Conservation (phyloP, 1,284 basidiomycete species). For the Ustilago sp. region DNA sequence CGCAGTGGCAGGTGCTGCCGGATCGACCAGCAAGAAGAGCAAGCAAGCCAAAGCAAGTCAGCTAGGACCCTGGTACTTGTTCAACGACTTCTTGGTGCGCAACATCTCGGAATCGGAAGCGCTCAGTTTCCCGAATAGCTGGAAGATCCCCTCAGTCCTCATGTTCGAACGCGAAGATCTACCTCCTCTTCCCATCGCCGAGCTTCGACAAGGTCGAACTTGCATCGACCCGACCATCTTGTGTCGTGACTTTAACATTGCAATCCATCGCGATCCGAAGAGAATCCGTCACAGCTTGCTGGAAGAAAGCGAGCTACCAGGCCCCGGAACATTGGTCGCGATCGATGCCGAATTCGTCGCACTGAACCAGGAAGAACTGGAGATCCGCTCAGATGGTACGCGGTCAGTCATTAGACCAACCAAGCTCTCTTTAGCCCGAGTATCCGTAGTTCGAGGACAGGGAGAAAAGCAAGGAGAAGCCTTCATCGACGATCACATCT, state of each 20-base stretch:
- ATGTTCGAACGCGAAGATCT: constrained; percentile 85
- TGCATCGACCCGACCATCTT: constrained; percentile 74
- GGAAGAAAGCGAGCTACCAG: constrained; percentile 81
- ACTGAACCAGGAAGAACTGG: constrained; percentile 94
- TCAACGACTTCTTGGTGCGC: constrained; percentile 95
- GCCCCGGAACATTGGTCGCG: constrained; percentile 83
- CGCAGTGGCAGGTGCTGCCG: not conserved
- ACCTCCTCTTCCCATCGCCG: constrained; percentile 24
- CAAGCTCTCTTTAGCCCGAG: constrained; percentile 89
- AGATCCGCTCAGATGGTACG: constrained; percentile 92
- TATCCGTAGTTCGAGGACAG: constrained; percentile 90
- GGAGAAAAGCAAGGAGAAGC: constrained; percentile 83
- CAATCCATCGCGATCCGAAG: constrained; percentile 77
- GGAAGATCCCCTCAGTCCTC: constrained; percentile 94
- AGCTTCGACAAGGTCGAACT: constrained; percentile 42
- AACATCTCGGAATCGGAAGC: constrained; percentile 87
- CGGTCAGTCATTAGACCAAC: constrained; percentile 92
- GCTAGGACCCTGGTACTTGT: constrained; percentile 80
- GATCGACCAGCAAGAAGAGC: constrained; percentile 31
- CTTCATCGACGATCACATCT: constrained; percentile 98
- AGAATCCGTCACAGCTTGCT: constrained; percentile 84
- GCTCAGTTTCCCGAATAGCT: constrained; percentile 81
- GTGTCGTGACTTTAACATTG: constrained; percentile 82
- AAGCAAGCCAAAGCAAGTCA: constrained; percentile 26
- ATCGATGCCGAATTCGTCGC: constrained; percentile 99